Base-by-base conservation (phyloP, 257 asterid species). In the Solanum ahanhuiri region DNA sequence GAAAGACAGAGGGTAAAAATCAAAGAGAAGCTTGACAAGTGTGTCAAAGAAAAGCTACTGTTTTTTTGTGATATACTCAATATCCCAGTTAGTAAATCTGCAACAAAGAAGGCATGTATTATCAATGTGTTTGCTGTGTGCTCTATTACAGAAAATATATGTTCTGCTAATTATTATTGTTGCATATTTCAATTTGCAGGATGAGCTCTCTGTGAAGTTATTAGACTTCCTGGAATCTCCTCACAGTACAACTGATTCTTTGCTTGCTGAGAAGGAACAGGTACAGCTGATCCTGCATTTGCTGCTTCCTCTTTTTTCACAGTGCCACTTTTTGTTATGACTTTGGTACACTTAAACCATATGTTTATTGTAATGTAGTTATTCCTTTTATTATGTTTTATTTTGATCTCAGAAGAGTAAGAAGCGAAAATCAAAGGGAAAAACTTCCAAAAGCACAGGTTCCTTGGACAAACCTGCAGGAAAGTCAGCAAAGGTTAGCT, bases 151-250 rank as follows among this genome's bases (percentile, higher is more conserved):
- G 41, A 14, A 28, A 45, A 15, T 45, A 17, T 15, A 79, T 77
- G 39, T 45, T 48, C 7, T 28, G 33, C 48, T 58, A 66, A 58
- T 57, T 14, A 28, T 81, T 81, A 18, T 79, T 79, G 84, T 45
- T 81, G 43, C 41, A 48, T 86, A 66, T 45, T 88, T 84, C 64
- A 85, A 35, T 71, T 63, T 20, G 87, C 91, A 96, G 99, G 98
- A 96, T 90, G 99, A 96, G 87, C 93, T 96, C 54, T 90, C 95
- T 39, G 86, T 89, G 34, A 94, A 90, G 93, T 86, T 96, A 86
- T 58, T 95, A 87, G 96, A 94, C 72, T 96, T 96, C 91, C 86
- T 96, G 90, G 98, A 93, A 89, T 94, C 98, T 83, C 99, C 99
- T 58, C 98, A 92, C 92, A 93, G 93, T 83, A 97, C 98, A 18